Conservation (phyloP, 208 protist species). For the Leishmania braziliensis region DNA sequence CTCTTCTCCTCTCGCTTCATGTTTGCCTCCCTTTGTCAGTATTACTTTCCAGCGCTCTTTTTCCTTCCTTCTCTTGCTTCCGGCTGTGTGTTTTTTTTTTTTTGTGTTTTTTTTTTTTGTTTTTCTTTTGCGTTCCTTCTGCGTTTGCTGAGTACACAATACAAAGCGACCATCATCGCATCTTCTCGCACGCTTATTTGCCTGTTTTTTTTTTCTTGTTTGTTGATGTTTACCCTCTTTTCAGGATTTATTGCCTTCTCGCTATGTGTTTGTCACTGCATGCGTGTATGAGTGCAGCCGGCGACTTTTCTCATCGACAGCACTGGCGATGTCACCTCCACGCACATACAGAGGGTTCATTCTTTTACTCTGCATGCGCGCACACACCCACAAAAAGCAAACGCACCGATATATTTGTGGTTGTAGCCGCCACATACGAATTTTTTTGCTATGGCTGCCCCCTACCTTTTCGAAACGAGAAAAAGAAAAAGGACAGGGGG, state of each 20-base stretch:
- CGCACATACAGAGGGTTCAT: neutral
- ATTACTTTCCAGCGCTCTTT: slow-evolving; percentile 1
- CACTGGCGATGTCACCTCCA: neutral
- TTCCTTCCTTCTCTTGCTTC: slow-evolving; percentile 8
- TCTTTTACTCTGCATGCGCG: slow-evolving; percentile 10
- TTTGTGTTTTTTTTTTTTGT: slow-evolving; percentile 6
- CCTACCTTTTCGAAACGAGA: neutral
- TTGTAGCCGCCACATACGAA: neutral
- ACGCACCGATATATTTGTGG: neutral
- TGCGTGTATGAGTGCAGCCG: neutral
- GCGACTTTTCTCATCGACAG: neutral
- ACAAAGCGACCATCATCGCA: neutral
- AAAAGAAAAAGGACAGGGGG: neutral
- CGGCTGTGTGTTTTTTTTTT: neutral
- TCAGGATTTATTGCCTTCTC: neutral
- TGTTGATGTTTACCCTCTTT: neutral
- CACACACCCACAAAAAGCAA: neutral
- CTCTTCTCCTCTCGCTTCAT: neutral
- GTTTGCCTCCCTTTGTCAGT: neutral
- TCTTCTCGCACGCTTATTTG: neutral
- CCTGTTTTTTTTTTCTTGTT: neutral
- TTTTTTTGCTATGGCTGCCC: neutral
- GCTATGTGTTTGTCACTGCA: neutral
- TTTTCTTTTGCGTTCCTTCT: neutral
- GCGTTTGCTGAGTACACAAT: neutral